Evolutionary conservation across 1,139 yeast species (phyloP), one percentile per base, ranked within the genome.

Genomic region (Yamadazyma triangularis): DNA sequence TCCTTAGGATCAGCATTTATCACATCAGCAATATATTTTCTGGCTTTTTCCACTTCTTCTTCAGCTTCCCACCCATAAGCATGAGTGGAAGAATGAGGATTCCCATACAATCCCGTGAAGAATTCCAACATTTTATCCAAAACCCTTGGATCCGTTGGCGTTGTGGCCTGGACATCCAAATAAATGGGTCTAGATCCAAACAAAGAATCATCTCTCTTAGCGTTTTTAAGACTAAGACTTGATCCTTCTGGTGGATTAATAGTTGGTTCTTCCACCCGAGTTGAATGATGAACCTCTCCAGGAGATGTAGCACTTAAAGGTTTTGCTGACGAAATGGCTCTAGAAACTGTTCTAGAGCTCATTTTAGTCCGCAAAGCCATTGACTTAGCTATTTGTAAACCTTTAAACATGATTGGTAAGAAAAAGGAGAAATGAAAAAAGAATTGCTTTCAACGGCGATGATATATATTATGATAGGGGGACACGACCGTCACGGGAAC

Each of bases 21-120:
- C 32, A 91, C 74, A 24, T 70, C 68, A 4, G 98, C 97, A 34
- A 91, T 70, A 47, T 88, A 72, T 32, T 66, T 71, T 50, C 99
- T 77, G 3, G 98, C 95, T 34, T 65, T 67, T 53, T 91, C 98
- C 22, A 93, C 94, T 38, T 84, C 96, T 46, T 74, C 76, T 37
- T 89, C 96, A 4, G 98, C 85, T 62, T 91, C 99, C 99, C 99
- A 91, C 23, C 99, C 99, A 55, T 91, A 91, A n/a, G 95, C 77
- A 54, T 91, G 97, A 9, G 98, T 93, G 33, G 94, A 79, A 4
- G 96, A 87, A 58, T 91, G 99, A 10, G 98, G 98, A 57, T 91
- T 91, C 35, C 99, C 99, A 53, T 88, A 91, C 36, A 85, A 70
- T 10, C 96, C 97, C 3, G 97, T 89, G 59, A 80, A 88, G 56